Conservation (phyloP, 495 filamentous ascomycete genomes). For the Aspergillus ostianus region DNA sequence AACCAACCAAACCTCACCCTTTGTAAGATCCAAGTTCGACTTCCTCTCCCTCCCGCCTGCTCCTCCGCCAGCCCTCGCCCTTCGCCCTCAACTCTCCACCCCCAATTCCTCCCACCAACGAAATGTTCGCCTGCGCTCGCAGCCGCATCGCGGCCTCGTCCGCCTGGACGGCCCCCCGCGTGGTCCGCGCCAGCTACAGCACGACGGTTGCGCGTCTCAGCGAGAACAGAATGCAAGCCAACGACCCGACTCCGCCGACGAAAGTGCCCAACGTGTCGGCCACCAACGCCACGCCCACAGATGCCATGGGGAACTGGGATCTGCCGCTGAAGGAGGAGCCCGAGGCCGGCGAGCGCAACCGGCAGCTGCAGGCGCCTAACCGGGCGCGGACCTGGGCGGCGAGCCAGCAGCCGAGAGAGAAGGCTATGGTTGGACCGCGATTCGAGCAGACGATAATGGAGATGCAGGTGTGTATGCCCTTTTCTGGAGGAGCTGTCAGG, state of each 20-base stretch:
- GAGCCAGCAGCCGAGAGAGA: constrained; percentile 73
- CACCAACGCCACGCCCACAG: constrained; percentile 58
- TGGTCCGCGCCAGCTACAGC: constrained; percentile 44
- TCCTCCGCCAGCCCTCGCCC: constrained; percentile 26
- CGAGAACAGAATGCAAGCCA: constrained; percentile 53
- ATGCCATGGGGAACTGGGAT: constrained; percentile 42
- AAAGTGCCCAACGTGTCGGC: constrained; percentile 54
- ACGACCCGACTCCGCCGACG: constrained; percentile 51
- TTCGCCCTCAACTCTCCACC: constrained; percentile 8
- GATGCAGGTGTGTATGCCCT: constrained; percentile 65
- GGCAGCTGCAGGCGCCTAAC: constrained; percentile 82
- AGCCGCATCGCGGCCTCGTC: constrained; percentile 44
- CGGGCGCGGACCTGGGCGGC: constrained; percentile 73
- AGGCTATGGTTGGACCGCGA: constrained; percentile 87
- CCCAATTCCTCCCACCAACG: constrained; percentile 30
- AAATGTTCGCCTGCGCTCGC: constrained; percentile 58
- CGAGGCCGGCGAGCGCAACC: constrained; percentile 57
- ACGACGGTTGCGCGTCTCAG: constrained; percentile 46
- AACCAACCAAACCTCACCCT: constrained; percentile 27
- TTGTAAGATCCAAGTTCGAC: constrained; percentile 16
- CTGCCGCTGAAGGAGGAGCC: constrained; percentile 55
- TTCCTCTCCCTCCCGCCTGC: constrained; percentile 20
- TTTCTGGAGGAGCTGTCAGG: no score
- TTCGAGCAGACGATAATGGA: constrained; percentile 96
- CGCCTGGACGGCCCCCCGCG: constrained; percentile 35